These are phyloP conservation scores for Gliomastix tumulicola DNA, from an alignment of 2,329 filamentous ascomycete genomes.

Conservation along the genomic window DNA sequence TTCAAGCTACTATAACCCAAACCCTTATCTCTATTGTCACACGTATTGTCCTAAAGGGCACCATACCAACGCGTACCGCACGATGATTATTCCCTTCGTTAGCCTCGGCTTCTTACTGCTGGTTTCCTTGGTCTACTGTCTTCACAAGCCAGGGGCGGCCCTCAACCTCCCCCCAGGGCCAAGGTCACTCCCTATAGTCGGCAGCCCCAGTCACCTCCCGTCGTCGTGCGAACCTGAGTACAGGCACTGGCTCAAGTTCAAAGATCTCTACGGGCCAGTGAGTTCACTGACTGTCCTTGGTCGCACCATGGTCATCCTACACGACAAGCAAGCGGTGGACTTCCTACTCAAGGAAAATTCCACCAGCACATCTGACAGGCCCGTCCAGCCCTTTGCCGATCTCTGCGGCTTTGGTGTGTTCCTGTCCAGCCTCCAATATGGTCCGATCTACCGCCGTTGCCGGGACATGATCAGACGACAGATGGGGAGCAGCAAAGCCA, in stretches of 20 bases:
- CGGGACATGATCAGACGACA: too few relatives aligned
- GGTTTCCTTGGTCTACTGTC: too few relatives aligned
- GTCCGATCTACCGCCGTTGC: too few relatives aligned
- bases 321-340: conserved; percentile 23
- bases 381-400: conserved; percentile 1
- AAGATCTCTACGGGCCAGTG: conserved; percentile 19
- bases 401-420: background rate
- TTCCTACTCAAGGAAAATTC: conserved; percentile 23
- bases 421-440: background rate
- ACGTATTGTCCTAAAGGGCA: too few relatives aligned
- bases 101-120: too few relatives aligned
- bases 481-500: too few relatives aligned
- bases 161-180: conserved; percentile 15
- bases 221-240: conserved; percentile 17
- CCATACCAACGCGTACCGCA: too few relatives aligned
- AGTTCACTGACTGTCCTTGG: conserved; percentile 14
- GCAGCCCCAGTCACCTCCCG: conserved; percentile 39
- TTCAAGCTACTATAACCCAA: too few relatives aligned
- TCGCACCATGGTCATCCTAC: conserved; percentile 29
- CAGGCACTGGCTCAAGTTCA: conserved; percentile 24
- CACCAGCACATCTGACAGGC: conserved; percentile 10
- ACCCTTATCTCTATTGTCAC: too few relatives aligned
- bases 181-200: conserved; percentile 29
- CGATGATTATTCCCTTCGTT: too few relatives aligned
- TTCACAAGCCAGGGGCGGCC: too few relatives aligned